phyloP scores from a whole-genome alignment of 2,329 filamentous ascomycete species.

The Aspergillus sp. region DNA sequence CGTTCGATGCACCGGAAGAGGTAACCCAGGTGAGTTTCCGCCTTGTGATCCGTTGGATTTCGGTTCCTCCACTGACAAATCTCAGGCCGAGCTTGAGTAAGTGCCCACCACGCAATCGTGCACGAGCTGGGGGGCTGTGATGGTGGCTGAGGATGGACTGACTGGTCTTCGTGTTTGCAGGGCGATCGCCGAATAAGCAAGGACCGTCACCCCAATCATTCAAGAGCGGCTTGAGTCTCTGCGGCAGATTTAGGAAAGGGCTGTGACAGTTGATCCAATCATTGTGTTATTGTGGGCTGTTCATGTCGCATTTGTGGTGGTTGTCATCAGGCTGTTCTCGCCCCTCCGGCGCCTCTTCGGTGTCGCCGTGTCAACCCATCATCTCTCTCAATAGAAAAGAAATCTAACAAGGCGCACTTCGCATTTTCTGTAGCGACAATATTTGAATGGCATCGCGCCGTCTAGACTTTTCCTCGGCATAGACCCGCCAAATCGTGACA shows the following conservation, averaged over 20 bases:
- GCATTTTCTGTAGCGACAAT: neutral
- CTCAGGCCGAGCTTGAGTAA: conserved; percentile 16
- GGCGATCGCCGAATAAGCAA: conserved; percentile 4
- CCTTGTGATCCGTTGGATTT: neutral
- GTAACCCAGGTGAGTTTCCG: conserved; percentile 15
- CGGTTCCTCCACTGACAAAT: conserved; percentile 2
- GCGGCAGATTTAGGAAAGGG: neutral
- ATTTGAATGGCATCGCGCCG: neutral
- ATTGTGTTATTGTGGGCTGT: neutral
- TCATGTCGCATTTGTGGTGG: neutral
- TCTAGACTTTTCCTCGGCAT: neutral
- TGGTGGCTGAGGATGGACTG: conserved; percentile 6
- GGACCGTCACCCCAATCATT: neutral
- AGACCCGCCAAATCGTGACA: neutral
- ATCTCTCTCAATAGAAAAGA: neutral
- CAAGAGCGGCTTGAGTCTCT: neutral
- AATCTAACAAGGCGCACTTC: neutral
- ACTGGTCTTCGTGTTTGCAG: neutral
- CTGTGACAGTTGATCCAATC: neutral
- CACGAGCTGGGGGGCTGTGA: conserved; percentile 16
- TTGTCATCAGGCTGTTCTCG: neutral
- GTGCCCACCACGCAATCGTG: conserved; percentile 3
- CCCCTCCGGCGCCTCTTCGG: neutral
- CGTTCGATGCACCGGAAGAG: conserved; percentile 21
- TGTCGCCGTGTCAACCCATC: neutral